A percentile compares a stretch with the other conserved stretches of the same genome.
phyloP scores from a whole-genome alignment of 1,284 basidiomycete genomes.

The Pseudozyma pruni region DNA sequence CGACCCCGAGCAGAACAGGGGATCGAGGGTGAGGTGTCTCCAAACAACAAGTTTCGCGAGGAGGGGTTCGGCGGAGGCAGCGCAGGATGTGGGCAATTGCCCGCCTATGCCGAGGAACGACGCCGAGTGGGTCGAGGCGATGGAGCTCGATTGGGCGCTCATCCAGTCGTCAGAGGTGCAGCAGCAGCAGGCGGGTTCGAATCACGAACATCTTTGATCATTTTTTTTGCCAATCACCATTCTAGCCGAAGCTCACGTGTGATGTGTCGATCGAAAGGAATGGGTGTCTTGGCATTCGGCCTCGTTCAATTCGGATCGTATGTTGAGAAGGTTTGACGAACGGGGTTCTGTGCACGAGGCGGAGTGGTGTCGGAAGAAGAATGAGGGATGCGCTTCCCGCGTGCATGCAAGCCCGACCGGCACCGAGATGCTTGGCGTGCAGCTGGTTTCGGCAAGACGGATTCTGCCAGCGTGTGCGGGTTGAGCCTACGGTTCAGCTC shows the following conservation, averaged over 20 bases:
- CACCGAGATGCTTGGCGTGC: slow-evolving; percentile 32
- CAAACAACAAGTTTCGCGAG: slow-evolving; percentile 34
- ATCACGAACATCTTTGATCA: slow-evolving; percentile 13
- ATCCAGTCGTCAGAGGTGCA: slow-evolving; percentile 3
- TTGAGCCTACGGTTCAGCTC: neutral
- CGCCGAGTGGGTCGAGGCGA: slow-evolving; percentile 42
- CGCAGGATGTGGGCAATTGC: slow-evolving; percentile 32
- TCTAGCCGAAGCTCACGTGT: too few relatives aligned
- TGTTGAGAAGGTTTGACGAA: too few relatives aligned
- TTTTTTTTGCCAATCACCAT: too few relatives aligned
- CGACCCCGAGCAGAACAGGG: slow-evolving; percentile 17
- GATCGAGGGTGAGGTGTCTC: slow-evolving; percentile 30
- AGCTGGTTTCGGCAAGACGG: slow-evolving; percentile 16
- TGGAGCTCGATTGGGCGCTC: slow-evolving; percentile 45
- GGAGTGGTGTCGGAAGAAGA: neutral
- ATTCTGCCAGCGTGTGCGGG: too few relatives aligned
- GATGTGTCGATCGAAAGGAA: too few relatives aligned
- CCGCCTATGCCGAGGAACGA: slow-evolving; percentile 35
- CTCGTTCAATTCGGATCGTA: too few relatives aligned
- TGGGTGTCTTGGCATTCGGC: too few relatives aligned
- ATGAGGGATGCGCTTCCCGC: neutral
- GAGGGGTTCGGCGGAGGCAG: slow-evolving; percentile 22
- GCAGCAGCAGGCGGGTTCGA: slow-evolving; percentile 1
- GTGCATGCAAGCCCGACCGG: slow-evolving; percentile 7
- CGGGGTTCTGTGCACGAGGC: too few relatives aligned